Evolutionary conservation across 2,329 filamentous ascomycete species (phyloP), one percentile per base, ranked within the genome.

Genomic region (Cercospora zeae-maydis): DNA sequence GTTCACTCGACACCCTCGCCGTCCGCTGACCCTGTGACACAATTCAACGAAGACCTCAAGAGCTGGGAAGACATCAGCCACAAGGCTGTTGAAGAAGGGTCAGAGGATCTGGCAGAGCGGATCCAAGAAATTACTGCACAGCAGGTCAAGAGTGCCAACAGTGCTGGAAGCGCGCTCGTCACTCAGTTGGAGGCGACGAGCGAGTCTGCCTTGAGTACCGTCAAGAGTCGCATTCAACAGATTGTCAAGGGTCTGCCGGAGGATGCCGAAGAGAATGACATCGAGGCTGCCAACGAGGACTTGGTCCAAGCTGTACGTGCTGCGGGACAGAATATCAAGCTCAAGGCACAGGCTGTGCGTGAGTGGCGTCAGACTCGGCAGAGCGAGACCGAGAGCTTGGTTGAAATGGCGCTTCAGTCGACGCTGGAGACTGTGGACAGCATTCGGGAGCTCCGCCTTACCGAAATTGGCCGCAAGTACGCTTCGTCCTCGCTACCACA

Each of bases 401-500:
- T 96, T 61, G 84, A 85, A 61, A 83, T 86, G 52, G 89, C 91
- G 8, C 86, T 92, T n/a, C 84, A 91, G 70, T 88, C 88, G 42
- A 93, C 93, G 51, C 86, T 96, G 59, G 84, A 88, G 72, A 91
- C 96, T 14, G 84, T 97, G 33, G 90, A 93, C 67, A 86, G 86
- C 72, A 93, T 95, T 64, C 87, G 91, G 45, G 89, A 93, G 70
- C 82, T 96, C 36, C 91, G 92, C 5, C 83, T 97, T 34, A 91
- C 96, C 74, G 91, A 96, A 75, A 92, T 97, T 59, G 93, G 93
- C 61, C 93, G 96, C 87, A 84, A 79, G 63, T 99, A 95, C 93
- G 92, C 93, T 88, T 95, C 92, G 79, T 92, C 98, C 62, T 92
- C 92, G 33, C 86, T 99, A 65, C 96, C 93, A 1, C 97, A 99